Evolutionary conservation across 78 protist species (phyloP).

Genomic region (Paratrimastix pyriformis): DNA sequence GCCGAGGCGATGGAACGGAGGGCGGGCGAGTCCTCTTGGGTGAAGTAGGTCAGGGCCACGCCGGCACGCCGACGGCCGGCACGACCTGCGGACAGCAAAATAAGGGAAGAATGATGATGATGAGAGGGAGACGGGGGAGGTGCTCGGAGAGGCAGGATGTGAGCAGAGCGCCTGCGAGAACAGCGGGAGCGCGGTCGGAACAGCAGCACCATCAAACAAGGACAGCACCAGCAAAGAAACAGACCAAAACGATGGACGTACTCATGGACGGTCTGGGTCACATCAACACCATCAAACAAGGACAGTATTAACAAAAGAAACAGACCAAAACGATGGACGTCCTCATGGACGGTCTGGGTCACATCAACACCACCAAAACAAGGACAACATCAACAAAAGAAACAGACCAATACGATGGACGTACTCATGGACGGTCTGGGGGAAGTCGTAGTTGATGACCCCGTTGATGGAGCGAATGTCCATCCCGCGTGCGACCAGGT

Average conservation of each 20-base stretch:
- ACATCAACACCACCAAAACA: not conserved
- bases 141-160: not conserved
- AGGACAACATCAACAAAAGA: not conserved
- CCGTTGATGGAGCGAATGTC: conserved; percentile 76
- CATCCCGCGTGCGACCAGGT: conserved; percentile 89
- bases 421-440: conserved; percentile 45
- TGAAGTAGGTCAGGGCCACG: conserved; percentile 71
- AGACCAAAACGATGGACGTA: conserved; percentile 48
- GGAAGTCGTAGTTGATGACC: conserved; percentile 90
- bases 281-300: not conserved
- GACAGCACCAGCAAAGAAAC: not conserved
- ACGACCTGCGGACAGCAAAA: conserved; percentile 52
- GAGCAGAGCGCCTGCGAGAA: not conserved
- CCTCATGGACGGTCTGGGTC: not conserved
- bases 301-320: not conserved
- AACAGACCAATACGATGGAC: conserved; percentile 45
- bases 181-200: not conserved
- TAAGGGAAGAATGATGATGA: not conserved
- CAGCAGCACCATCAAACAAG: not conserved
- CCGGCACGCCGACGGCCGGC: conserved; percentile 78
- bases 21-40: conserved; percentile 45
- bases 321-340: conserved; percentile 44
- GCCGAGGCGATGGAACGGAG: conserved; percentile 55
- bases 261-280: not conserved
- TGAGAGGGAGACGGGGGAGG: too few species aligned